A percentile compares a stretch with the other conserved stretches of the same genome.
These are phyloP conservation scores for Elsinoe perseae DNA, from an alignment of 2,329 filamentous ascomycete genomes.

Conservation along the genomic window DNA sequence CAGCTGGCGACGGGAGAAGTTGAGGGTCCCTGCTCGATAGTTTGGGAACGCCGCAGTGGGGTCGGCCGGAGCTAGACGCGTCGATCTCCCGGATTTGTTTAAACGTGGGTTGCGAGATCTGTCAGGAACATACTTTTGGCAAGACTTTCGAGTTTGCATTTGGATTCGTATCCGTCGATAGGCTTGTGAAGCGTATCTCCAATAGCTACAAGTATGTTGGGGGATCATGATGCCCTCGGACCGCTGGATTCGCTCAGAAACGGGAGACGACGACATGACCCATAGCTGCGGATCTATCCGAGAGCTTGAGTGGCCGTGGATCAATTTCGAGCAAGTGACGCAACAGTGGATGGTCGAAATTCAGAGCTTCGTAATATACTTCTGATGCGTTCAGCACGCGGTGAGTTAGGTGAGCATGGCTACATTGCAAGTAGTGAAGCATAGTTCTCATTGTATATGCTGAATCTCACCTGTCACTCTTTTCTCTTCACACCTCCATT, in stretches of 20 bases:
- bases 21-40: neutral
- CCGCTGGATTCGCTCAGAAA: neutral
- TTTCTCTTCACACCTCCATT: neutral
- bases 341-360: conserved; percentile 5
- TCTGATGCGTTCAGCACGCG: neutral
- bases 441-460: neutral
- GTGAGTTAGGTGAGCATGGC: neutral
- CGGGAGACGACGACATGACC: neutral
- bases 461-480: neutral
- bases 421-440: neutral
- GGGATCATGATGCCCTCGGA: too few relatives aligned
- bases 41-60: neutral
- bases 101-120: neutral
- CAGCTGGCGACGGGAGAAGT: neutral
- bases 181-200: too few relatives aligned
- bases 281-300: conserved; percentile 2
- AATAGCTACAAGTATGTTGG: too few relatives aligned
- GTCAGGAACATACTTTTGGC: neutral
- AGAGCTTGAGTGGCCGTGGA: neutral
- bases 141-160: neutral
- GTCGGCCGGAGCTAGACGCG: neutral
- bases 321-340: neutral
- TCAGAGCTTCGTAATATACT: neutral
- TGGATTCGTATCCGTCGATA: neutral
- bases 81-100: neutral